phyloP scores from a whole-genome alignment of 2,329 filamentous ascomycete genomes.

The Fusarium concolor region DNA sequence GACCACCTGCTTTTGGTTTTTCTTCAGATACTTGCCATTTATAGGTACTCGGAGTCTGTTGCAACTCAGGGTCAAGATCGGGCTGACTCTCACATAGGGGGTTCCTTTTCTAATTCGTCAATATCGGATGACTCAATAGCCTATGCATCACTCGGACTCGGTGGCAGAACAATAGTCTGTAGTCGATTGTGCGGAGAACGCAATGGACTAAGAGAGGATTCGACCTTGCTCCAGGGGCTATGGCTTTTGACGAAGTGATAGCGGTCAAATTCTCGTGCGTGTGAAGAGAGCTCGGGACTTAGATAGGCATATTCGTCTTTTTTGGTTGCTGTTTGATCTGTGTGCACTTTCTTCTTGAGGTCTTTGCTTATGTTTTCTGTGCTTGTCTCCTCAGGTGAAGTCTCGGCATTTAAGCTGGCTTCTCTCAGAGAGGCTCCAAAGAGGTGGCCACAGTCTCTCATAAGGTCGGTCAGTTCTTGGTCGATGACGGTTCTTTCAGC shows the following conservation, averaged over 20 bases:
- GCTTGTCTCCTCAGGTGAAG: neutral
- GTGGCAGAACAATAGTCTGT: neutral
- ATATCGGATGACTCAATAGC: neutral
- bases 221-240: neutral
- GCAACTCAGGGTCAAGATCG: neutral
- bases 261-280: neutral
- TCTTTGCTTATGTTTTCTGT: neutral
- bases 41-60: neutral
- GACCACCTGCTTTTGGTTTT: no score
- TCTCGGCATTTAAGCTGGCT: neutral
- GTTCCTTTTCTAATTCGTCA: neutral
- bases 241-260: neutral
- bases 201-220: neutral
- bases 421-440: neutral
- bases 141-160: neutral
- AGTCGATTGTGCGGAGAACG: neutral
- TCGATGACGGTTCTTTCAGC: neutral
- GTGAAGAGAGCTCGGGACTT: neutral
- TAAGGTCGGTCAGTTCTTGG: neutral
- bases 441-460: neutral
- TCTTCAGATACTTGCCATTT: no score
- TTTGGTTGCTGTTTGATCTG: no score
- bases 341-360: rapidly evolving
- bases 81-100: neutral
- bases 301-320: neutral